Evolutionary conservation across 495 filamentous ascomycete genomes (phyloP).

Genomic region (Viridothelium virens): DNA sequence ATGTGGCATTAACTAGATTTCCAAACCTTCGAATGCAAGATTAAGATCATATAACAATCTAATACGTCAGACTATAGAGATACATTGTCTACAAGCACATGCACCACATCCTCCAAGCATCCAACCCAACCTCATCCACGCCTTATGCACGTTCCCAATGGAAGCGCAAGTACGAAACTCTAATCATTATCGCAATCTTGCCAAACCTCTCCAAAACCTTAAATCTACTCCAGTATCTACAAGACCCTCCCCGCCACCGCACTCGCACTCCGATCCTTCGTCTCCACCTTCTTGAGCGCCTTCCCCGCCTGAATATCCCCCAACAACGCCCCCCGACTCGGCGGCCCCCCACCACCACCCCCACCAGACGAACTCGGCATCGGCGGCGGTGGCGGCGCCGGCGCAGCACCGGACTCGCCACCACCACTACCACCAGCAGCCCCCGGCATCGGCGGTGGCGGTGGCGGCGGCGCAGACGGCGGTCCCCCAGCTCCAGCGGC

Average conservation of each 20-base stretch:
- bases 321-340: conserved; percentile 55
- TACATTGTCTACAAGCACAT: too few relatives aligned
- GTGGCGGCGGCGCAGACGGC: conserved; percentile 41
- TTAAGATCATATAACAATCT: too few relatives aligned
- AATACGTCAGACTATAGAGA: too few relatives aligned
- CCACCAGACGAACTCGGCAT: conserved; percentile 34
- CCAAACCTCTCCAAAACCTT: not conserved
- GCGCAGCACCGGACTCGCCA: conserved; percentile 32
- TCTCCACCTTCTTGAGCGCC: conserved; percentile 70
- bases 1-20: too few relatives aligned
- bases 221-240: conserved; percentile 20
- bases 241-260: conserved; percentile 65
- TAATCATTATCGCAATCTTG: not conserved
- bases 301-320: conserved; percentile 74
- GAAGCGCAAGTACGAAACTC: too few relatives aligned
- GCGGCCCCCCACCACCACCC: conserved; percentile 33
- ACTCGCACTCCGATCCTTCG: conserved; percentile 71
- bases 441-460: conserved; percentile 42
- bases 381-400: conserved; percentile 37
- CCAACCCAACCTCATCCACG: too few relatives aligned
- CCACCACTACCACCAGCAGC: conserved; percentile 24
- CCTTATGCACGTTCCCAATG: too few relatives aligned
- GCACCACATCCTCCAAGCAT: too few relatives aligned
- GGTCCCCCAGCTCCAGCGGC: too few relatives aligned
- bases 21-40: too few relatives aligned